A percentile compares a stretch with the other conserved stretches of the same genome.
Evolutionary conservation across 345 rosid genomes (phyloP).

Genomic region (Gossypium australe): DNA sequence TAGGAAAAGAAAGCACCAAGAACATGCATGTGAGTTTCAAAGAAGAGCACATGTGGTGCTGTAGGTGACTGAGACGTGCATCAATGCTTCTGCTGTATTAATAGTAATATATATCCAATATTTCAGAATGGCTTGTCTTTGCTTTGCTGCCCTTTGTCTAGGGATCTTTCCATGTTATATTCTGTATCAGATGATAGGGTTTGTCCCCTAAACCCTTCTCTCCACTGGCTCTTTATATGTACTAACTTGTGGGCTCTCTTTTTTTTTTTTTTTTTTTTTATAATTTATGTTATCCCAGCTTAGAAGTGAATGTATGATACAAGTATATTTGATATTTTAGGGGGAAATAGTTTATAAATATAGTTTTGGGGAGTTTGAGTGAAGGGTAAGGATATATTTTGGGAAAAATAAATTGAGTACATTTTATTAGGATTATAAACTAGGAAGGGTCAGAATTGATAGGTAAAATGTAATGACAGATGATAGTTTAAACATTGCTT

Average conservation of each 20-base stretch:
- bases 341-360: too few species aligned
- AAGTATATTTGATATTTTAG: too few species aligned
- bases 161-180: constrained; percentile 41
- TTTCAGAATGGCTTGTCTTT: not conserved
- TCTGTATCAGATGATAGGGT: constrained; percentile 7
- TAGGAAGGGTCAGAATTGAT: not conserved
- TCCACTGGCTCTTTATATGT: not conserved
- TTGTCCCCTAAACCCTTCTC: constrained; percentile 7
- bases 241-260: not conserved
- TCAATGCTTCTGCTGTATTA: constrained; percentile 10
- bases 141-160: constrained; percentile 21
- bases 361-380: too few species aligned
- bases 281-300: not conserved
- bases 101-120: constrained; percentile 9
- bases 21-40: constrained; percentile 23
- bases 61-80: not conserved
- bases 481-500: not conserved
- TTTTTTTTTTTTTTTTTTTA: not conserved
- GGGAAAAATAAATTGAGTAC: too few species aligned
- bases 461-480: not conserved
- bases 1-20: not conserved
- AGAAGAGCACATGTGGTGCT: constrained; percentile 26
- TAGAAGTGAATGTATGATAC: too few species aligned
- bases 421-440: not conserved
- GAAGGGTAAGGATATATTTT: too few species aligned